These are phyloP conservation scores for Penicillium sp. DNA, from an alignment of 2,329 filamentous ascomycete species.

Conservation along the genomic window DNA sequence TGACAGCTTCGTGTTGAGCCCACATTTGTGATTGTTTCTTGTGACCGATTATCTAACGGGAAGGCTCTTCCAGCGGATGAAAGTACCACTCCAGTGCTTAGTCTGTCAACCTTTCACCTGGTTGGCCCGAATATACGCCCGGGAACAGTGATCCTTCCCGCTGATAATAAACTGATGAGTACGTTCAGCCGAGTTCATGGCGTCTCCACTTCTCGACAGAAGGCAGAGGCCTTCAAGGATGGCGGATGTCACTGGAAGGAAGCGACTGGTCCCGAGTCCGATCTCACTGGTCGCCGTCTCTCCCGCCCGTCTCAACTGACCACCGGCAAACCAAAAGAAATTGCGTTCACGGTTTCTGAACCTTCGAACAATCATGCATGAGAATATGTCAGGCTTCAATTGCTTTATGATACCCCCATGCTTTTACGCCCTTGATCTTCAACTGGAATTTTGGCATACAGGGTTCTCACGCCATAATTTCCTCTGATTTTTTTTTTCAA, in stretches of 20 bases:
- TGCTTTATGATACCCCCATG: too few relatives aligned
- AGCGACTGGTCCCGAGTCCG: slow-evolving; percentile 53
- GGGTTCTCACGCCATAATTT: too few relatives aligned
- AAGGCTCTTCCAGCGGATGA: slow-evolving; percentile 12
- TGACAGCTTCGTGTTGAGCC: slow-evolving; percentile 14
- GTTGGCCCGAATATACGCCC: slow-evolving; percentile 12
- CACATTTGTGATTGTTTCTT: slow-evolving; percentile 5
- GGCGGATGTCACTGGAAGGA: slow-evolving; percentile 51
- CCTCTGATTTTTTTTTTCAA: too few relatives aligned
- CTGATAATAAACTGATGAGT: slow-evolving; percentile 34
- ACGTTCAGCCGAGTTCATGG: slow-evolving; percentile 46
- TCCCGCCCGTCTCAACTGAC: slow-evolving; percentile 52
- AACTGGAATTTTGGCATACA: too few relatives aligned
- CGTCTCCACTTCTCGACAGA: slow-evolving; percentile 44
- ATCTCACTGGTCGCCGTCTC: slow-evolving; percentile 52
- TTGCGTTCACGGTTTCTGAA: slow-evolving; percentile 36
- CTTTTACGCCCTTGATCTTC: too few relatives aligned
- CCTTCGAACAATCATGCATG: too few relatives aligned
- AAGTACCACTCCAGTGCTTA: neutral
- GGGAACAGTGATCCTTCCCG: slow-evolving; percentile 38
- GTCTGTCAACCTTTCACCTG: neutral
- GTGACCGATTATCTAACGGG: slow-evolving; percentile 14
- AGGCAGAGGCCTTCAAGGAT: slow-evolving; percentile 46
- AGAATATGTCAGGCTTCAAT: too few relatives aligned
- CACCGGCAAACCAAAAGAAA: slow-evolving; percentile 52